A percentile compares a stretch with the other conserved stretches of the same genome.
These are phyloP conservation scores for Silene coronaria DNA, from an alignment of 179 eudicot species.

Conservation along the genomic window DNA sequence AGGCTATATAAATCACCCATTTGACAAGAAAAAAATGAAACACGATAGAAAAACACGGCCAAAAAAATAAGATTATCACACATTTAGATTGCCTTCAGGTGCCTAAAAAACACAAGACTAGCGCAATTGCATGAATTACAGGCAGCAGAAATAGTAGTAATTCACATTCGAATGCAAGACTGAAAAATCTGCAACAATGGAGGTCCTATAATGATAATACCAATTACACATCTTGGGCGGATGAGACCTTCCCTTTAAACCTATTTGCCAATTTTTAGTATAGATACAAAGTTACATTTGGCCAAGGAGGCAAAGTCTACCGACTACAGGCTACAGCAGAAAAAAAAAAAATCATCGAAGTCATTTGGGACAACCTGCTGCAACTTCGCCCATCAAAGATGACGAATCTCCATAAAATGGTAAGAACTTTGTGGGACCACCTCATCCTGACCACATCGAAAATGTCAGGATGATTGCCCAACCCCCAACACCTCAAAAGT, in stretches of 20 bases:
- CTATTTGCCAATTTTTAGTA: slow-evolving; percentile 22
- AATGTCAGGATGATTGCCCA: slow-evolving; percentile 7
- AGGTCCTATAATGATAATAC: slow-evolving; percentile 18
- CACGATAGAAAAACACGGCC: background rate
- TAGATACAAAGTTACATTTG: slow-evolving; percentile 23
- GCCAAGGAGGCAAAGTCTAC: background rate
- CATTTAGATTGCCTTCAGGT: background rate
- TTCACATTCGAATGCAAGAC: slow-evolving; percentile 13
- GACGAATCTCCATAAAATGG: background rate
- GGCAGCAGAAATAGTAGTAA: background rate
- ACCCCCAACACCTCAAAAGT: slow-evolving; percentile 1
- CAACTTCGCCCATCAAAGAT: slow-evolving; percentile 14
- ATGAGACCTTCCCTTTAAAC: slow-evolving; percentile 17
- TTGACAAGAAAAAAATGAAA: no score
- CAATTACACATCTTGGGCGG: slow-evolving; percentile 21
- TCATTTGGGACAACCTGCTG: background rate
- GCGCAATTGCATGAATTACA: background rate
- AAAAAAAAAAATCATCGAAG: slow-evolving; percentile 20
- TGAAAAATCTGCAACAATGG: slow-evolving; percentile 18
- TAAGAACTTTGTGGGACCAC: slow-evolving; percentile 1
- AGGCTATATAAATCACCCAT: no score
- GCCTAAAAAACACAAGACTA: background rate
- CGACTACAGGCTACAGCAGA: slow-evolving; percentile 1
- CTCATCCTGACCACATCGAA: slow-evolving; percentile 17
- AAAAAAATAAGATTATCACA: background rate